Base-by-base conservation (phyloP, 495 filamentous ascomycete species). In the Penicillium lagena region DNA sequence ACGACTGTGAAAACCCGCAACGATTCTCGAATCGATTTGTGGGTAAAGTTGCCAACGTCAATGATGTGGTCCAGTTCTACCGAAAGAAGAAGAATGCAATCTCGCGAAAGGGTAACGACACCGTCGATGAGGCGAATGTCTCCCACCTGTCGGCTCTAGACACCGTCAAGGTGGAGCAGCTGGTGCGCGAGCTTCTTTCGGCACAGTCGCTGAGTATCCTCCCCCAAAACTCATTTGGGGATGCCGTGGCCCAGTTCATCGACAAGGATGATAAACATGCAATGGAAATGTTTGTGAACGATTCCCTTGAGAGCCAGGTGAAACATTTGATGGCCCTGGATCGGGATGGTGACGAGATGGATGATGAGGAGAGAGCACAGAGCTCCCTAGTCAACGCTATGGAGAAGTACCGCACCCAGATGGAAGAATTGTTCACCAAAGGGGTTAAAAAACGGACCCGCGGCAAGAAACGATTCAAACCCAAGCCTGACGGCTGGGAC, bases 201-300 rank as follows among this genome's bases (percentile, higher is more conserved):
- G 82, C 86, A 7, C 89, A 97, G 47, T 87, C 86, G 0, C 74
- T 97, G 9, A 91, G 87, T 46, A 93, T 97, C 46, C 72, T 99
- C 1, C 90, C 93, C 0, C 83, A 91, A 54, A 90, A 89, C 40
- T 86, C 81, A 0, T 95, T 99, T 57, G 85, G 89, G 7, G 90
- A 97, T 63, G 94, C 93, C 0, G 89, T 99, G 7, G 81, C 81
- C 42, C 87, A 94, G 49, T 99, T 90, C 59, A 88, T 97, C 17
- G 83, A 90, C 62, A 97, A 97, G 50, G 88, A 96, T 53, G 93
- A 99, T 64, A 94, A 89, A 51, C 81, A 93, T 51, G 90, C 90
- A 0, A 85, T 97, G 77, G 84, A 95, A 53, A 78, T 77, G 52
- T 97, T 97, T 53, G 86, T 97, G 17, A 80, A 80, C 35, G 83